Conservation (phyloP, 1,284 basidiomycete species). For the Xanthoconium separans region DNA sequence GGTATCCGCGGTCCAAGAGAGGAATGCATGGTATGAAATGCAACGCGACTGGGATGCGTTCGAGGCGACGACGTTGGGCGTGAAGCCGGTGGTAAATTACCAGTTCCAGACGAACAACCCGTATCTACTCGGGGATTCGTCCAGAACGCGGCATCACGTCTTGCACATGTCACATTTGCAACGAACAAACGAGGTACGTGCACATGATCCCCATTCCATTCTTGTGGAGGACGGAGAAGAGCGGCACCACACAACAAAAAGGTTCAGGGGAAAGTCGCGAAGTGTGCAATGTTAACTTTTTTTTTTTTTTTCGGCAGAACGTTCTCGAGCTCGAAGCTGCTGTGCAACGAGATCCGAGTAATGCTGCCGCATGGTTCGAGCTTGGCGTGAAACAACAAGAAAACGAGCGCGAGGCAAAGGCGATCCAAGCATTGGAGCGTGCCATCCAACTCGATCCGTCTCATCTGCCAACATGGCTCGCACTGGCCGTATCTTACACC, state of each 20-base stretch:
- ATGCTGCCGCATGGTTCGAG: constrained; percentile 83
- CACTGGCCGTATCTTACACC: constrained; percentile 88
- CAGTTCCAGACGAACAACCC: constrained; percentile 84
- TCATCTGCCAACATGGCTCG: constrained; percentile 84
- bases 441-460: constrained; percentile 81
- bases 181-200: constrained; percentile 59
- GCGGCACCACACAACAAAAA: no score
- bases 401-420: constrained; percentile 93
- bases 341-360: constrained; percentile 76
- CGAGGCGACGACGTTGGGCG: constrained; percentile 65
- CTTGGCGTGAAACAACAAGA: constrained; percentile 98
- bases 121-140: constrained; percentile 62
- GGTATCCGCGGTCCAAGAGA: constrained; percentile 5
- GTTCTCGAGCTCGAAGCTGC: constrained; percentile 89
- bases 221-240: neutral
- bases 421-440: constrained; percentile 82
- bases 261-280: neutral
- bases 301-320: constrained; percentile 48
- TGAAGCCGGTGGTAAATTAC: constrained; percentile 62
- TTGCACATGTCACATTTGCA: constrained; percentile 46
- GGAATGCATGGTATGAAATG: constrained; percentile 53
- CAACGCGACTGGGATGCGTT: constrained; percentile 86
- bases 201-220: constrained; percentile 17
- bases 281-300: constrained; percentile 13
- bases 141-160: constrained; percentile 53